These are phyloP conservation scores for Aspergillus baeticus DNA, from an alignment of 495 filamentous ascomycete species.

Conservation along the genomic window DNA sequence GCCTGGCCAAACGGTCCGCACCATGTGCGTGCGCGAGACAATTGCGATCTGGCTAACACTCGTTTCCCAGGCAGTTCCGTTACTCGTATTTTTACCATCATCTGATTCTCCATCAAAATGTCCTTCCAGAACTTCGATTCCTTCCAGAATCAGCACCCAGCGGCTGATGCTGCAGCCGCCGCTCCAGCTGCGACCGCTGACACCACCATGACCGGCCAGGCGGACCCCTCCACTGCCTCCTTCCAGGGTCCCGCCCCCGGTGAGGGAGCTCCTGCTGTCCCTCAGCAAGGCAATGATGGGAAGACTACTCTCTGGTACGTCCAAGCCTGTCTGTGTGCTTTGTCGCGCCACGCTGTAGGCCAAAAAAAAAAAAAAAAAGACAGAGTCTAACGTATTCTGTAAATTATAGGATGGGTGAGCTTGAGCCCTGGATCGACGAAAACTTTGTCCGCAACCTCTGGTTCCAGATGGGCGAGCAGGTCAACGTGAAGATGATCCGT, in stretches of 20 bases:
- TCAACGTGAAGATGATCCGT: conserved; percentile 99
- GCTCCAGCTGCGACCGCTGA: conserved; percentile 52
- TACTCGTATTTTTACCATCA: conserved; percentile 21
- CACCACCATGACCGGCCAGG: conserved; percentile 50
- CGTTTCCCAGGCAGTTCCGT: conserved; percentile 16
- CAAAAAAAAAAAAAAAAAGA: too few species aligned
- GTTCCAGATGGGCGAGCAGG: conserved; percentile 84
- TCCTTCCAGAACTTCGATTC: conserved; percentile 62
- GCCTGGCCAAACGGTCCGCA: neutral
- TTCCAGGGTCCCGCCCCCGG: conserved; percentile 55
- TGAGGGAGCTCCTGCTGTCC: conserved; percentile 49
- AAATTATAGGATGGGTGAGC: conserved; percentile 94
- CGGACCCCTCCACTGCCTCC: conserved; percentile 53
- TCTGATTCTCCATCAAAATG: conserved; percentile 37
- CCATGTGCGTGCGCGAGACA: too few species aligned
- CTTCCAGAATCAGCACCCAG: conserved; percentile 54
- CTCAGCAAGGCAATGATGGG: conserved; percentile 58
- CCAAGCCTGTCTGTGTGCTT: neutral
- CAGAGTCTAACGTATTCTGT: neutral
- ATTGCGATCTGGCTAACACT: neutral
- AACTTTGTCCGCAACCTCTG: conserved; percentile 95
- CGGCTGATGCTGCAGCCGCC: conserved; percentile 52
- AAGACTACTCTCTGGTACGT: conserved; percentile 84
- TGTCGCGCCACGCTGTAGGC: neutral
- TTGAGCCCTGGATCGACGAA: conserved; percentile 99